phyloP scores from a whole-genome alignment of 495 filamentous ascomycete genomes.

The Schizothecium vesticola region DNA sequence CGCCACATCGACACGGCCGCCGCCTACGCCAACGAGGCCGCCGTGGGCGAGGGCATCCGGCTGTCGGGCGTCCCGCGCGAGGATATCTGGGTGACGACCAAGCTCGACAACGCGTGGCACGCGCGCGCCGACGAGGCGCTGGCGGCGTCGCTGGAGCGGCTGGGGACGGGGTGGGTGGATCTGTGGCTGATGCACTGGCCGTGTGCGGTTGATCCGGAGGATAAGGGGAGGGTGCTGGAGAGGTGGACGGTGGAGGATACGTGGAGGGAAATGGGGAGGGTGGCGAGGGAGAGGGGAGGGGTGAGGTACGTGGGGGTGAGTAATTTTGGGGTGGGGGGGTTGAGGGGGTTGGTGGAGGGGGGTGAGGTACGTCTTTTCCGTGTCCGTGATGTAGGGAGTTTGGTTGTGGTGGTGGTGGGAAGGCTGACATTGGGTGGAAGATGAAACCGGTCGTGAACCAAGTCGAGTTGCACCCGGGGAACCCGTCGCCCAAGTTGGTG shows the following conservation, averaged over 20 bases:
- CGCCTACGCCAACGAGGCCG: constrained; percentile 79
- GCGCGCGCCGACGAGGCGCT: constrained; percentile 61
- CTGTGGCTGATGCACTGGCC: constrained; percentile 89
- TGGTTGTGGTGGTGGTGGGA: too few species aligned
- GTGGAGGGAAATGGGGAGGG: constrained; percentile 80
- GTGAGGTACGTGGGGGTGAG: constrained; percentile 77
- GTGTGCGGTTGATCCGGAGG: constrained; percentile 39
- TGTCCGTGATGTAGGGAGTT: not conserved
- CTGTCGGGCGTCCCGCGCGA: constrained; percentile 75
- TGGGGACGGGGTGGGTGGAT: constrained; percentile 74
- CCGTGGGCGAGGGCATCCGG: constrained; percentile 73
- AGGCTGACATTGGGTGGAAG: constrained; percentile 39
- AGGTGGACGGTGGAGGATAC: constrained; percentile 81
- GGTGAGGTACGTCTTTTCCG: constrained; percentile 30
- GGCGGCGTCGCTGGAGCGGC: constrained; percentile 58
- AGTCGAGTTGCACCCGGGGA: constrained; percentile 84
- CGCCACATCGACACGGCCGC: constrained; percentile 60
- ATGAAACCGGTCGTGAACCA: constrained; percentile 83
- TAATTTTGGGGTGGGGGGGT: constrained; percentile 66
- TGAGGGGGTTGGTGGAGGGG: constrained; percentile 60
- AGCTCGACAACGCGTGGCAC: constrained; percentile 81
- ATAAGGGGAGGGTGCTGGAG: constrained; percentile 35
- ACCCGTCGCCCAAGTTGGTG: constrained; percentile 72
- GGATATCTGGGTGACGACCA: constrained; percentile 83
- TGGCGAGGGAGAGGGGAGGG: constrained; percentile 65